These are phyloP conservation scores for Cytauxzoon felis DNA, from an alignment of 169 alveolate genomes.

Conservation along the genomic window DNA sequence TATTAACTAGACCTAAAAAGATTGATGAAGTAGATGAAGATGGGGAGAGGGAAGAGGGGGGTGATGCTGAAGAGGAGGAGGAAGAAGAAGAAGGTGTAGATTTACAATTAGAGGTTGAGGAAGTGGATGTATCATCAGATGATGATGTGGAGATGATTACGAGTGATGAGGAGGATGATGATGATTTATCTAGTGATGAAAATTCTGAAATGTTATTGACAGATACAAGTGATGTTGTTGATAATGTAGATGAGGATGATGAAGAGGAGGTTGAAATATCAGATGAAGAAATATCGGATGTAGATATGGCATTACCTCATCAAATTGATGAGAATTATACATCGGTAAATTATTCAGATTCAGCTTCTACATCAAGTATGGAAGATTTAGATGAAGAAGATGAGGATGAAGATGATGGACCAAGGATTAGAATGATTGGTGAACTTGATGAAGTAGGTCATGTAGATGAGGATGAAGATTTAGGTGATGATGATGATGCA, in stretches of 20 bases:
- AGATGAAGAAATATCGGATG: constrained; percentile 58
- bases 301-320: constrained; percentile 73
- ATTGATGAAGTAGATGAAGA: constrained; percentile 27
- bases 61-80: constrained; percentile 14
- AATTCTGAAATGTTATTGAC: constrained; percentile 19
- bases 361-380: constrained; percentile 36
- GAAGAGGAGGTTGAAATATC: constrained; percentile 61
- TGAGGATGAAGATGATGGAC: constrained; percentile 58
- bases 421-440: constrained; percentile 61
- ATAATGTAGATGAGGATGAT: constrained; percentile 48
- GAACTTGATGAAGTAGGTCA: constrained; percentile 51
- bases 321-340: constrained; percentile 70
- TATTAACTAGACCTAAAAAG: constrained; percentile 33
- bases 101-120: constrained; percentile 61
- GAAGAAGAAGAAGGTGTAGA: constrained; percentile 50
- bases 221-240: constrained; percentile 50
- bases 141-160: constrained; percentile 55
- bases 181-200: constrained; percentile 33
- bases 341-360: constrained; percentile 21
- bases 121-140: constrained; percentile 52
- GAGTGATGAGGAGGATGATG: constrained; percentile 65
- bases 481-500: constrained; percentile 9
- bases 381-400: constrained; percentile 59
- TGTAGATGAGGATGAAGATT: constrained; percentile 11
- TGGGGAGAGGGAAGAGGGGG: constrained; percentile 1